phyloP scores from a whole-genome alignment of 805 yeast genomes.

The Ascoidea asiatica region DNA sequence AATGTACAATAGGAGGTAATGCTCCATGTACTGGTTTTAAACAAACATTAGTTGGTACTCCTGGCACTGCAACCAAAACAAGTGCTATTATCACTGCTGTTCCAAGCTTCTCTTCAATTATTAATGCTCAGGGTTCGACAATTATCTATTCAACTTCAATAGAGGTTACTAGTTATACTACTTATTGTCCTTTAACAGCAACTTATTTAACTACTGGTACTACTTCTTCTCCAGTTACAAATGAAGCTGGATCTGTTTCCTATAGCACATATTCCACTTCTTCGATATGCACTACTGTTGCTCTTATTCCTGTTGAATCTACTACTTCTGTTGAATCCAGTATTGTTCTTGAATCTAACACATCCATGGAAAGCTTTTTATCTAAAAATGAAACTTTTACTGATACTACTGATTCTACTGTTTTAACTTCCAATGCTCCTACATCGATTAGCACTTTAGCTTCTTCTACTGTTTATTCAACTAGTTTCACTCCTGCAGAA shows the following conservation, averaged over 20 bases:
- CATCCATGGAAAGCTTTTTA: slow-evolving; percentile 5
- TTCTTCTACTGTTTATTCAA: slow-evolving; percentile 3
- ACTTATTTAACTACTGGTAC: too few species aligned
- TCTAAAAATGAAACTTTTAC: slow-evolving; percentile 3
- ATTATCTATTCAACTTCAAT: too few species aligned
- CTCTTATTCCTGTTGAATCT: slow-evolving; percentile 1
- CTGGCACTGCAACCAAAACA: too few species aligned
- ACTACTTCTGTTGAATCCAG: slow-evolving; percentile 2
- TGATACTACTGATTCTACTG: slow-evolving; percentile 6
- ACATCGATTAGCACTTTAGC: not conserved
- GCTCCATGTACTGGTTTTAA: too few species aligned
- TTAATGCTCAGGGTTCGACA: too few species aligned
- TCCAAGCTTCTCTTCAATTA: too few species aligned
- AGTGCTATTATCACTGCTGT: too few species aligned
- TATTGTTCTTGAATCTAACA: slow-evolving; percentile 2
- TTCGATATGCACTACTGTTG: slow-evolving; percentile 8
- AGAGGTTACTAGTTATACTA: slow-evolving; percentile 23
- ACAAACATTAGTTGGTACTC: too few species aligned
- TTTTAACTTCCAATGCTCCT: slow-evolving; percentile 2
- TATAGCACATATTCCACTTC: slow-evolving; percentile 7
- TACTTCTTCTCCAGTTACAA: slow-evolving; percentile 1
- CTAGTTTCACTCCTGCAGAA: slow-evolving; percentile 1
- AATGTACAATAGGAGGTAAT: too few species aligned
- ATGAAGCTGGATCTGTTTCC: slow-evolving; percentile 4
- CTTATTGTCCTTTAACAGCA: slow-evolving; percentile 21